phyloP scores from a whole-genome alignment of 805 yeast genomes.

The Brettanomyces anomalus region DNA sequence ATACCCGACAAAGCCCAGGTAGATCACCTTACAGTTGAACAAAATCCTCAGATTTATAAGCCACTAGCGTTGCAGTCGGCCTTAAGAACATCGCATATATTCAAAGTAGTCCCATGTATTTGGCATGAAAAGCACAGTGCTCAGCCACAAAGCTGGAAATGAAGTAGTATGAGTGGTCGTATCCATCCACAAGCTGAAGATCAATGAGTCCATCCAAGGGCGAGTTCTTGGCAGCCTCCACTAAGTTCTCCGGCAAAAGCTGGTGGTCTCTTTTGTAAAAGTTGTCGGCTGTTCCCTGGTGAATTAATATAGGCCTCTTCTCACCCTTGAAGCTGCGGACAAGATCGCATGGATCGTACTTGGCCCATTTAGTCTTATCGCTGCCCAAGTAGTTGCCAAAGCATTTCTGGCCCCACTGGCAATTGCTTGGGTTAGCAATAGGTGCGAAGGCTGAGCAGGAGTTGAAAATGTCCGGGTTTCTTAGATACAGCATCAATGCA shows the following conservation, averaged over 20 bases:
- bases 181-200: conserved; percentile 63
- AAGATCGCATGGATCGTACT: conserved; percentile 80
- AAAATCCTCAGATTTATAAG: no score
- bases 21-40: no score
- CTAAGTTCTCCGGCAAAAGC: conserved; percentile 67
- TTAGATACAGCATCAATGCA: conserved; percentile 60
- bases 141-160: conserved; percentile 69
- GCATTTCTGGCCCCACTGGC: conserved; percentile 86
- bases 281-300: conserved; percentile 73
- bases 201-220: conserved; percentile 52
- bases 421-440: conserved; percentile 65
- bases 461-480: conserved; percentile 62
- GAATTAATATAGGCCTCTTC: conserved; percentile 59
- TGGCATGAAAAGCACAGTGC: conserved; percentile 84
- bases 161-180: conserved; percentile 87
- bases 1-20: no score
- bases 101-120: conserved; percentile 26
- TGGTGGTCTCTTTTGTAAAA: conserved; percentile 47
- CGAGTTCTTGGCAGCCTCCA: conserved; percentile 48
- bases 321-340: conserved; percentile 48
- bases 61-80: no score
- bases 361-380: conserved; percentile 51
- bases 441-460: conserved; percentile 91
- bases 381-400: conserved; percentile 71
- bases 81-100: background rate